Base-by-base conservation (phyloP, 2,329 filamentous ascomycete genomes). In the Zymoseptoria crescenta region DNA sequence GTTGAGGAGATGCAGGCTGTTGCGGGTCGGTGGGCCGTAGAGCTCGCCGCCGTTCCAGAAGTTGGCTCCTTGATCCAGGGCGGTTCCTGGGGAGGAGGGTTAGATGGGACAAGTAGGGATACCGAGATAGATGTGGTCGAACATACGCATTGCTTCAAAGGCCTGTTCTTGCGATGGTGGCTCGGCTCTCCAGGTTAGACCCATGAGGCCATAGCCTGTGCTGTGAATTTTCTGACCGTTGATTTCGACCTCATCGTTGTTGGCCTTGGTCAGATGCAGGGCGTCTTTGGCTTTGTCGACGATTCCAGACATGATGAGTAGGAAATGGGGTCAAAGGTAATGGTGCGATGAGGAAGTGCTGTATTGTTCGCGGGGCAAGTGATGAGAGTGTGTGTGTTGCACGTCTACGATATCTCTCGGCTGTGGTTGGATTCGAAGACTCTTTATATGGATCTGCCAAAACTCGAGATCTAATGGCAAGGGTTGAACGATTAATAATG, bases 1-100 rank as follows among this genome's bases (percentile, higher is more conserved):
- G 21, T 76, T 74, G 24, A 82, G 72, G 6, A 82, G 69, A 30
- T 79, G 75, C 0, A 81, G 72, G 9, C 74, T 76, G 66, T 80
- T 81, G 62, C 70, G 70, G 35, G 78, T 72, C 1, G 76, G 72
- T 0, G 73, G 69, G 10, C 79, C 79, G 65, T 81, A 81, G 57
- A 80, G 59, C 62, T 79, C 76, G 59, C 78, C 79, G 49, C 76
- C 79, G 62, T 80, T 81, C 77, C 78, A 81, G 62, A 75, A 74
- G 64, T 76, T 77, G n/a, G 76, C 71, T 29, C 78, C 77, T 19
- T 35, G 56, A 2, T 63, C 56, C 6, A 64, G 57, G 1, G 64
- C 64, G 19, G 62, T 57, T 16, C 64, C 61, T 63, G 29, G 10
- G 41, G n/a, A 49, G 2, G 27, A 35, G 19, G 2, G 29, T 29